Percentiles rank a stretch among this genome's conserved stretches.
phyloP scores from a whole-genome alignment of 2,329 filamentous ascomycete species.

The Hypoxylon sp. region DNA sequence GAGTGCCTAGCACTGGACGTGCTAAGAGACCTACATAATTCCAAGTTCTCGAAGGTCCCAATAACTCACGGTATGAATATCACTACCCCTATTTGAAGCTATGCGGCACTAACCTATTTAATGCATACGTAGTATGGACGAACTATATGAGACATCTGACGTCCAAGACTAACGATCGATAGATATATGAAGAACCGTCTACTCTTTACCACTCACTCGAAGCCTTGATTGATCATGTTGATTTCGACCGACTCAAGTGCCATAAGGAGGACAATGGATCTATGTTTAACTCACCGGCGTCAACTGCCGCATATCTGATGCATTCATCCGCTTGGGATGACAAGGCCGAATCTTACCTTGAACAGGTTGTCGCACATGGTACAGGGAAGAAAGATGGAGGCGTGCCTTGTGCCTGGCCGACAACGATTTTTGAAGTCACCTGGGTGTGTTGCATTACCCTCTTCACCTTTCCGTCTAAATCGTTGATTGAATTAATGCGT shows the following conservation, averaged over 20 bases:
- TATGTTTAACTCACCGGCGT: conserved; percentile 1
- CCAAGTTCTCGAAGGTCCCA: too few relatives aligned
- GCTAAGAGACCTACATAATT: too few relatives aligned
- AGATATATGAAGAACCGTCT: background rate
- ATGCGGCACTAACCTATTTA: too few relatives aligned
- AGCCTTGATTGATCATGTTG: background rate
- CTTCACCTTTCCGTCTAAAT: background rate
- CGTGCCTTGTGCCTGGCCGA: conserved; percentile 27
- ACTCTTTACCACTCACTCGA: conserved; percentile 5
- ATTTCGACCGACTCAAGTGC: background rate
- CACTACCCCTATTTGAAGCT: too few relatives aligned
- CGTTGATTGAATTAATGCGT: background rate
- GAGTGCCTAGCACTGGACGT: too few relatives aligned
- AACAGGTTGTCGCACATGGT: background rate
- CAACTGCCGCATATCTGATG: background rate
- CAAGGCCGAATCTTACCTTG: conserved; percentile 13
- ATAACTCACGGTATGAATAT: too few relatives aligned
- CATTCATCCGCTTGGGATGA: conserved; percentile 13
- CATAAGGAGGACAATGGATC: too few relatives aligned
- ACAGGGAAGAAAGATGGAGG: conserved; percentile 3
- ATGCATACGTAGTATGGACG: too few relatives aligned
- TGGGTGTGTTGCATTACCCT: conserved; percentile 21
- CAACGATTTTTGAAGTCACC: conserved; percentile 11
- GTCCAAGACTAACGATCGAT: too few relatives aligned
- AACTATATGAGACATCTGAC: too few relatives aligned